phyloP scores from a whole-genome alignment of 257 asterid species.

The Nicotiana obtusifolia region DNA sequence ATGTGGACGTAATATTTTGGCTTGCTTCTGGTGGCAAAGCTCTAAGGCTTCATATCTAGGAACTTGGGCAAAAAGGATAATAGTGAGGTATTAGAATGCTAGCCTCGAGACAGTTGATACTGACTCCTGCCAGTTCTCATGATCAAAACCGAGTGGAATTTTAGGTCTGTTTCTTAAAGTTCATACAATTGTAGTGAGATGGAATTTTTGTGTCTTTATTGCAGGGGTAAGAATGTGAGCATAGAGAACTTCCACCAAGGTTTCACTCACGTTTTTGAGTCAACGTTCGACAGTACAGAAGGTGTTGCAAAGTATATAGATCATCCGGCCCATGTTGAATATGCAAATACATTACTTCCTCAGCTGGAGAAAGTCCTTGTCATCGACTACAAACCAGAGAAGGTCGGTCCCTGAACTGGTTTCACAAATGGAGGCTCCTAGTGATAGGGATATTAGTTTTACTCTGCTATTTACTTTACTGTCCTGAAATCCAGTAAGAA shows the following conservation, averaged over 20 bases:
- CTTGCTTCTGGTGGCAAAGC: neutral
- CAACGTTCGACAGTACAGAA: conserved; percentile 66
- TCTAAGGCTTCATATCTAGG: neutral
- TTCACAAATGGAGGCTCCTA: neutral
- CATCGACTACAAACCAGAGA: conserved; percentile 66
- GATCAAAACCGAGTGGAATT: neutral
- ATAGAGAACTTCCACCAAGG: conserved; percentile 74
- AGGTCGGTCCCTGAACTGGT: conserved; percentile 29
- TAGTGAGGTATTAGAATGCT: neutral
- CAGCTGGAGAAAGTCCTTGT: conserved; percentile 58
- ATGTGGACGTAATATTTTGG: neutral
- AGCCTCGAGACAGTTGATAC: neutral
- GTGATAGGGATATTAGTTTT: neutral
- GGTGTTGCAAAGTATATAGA: conserved; percentile 65
- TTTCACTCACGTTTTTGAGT: conserved; percentile 84
- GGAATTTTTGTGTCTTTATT: conserved; percentile 8
- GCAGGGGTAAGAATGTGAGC: conserved; percentile 86
- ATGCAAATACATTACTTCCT: conserved; percentile 43
- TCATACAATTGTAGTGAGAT: neutral
- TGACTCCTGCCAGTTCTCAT: neutral
- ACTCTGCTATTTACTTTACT: neutral
- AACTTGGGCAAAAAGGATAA: neutral
- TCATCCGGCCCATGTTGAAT: conserved; percentile 60
- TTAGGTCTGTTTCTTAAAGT: neutral
- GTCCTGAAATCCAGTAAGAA: neutral